phyloP scores from a whole-genome alignment of 2,329 filamentous ascomycete genomes.

The Aspergillus ustus region DNA sequence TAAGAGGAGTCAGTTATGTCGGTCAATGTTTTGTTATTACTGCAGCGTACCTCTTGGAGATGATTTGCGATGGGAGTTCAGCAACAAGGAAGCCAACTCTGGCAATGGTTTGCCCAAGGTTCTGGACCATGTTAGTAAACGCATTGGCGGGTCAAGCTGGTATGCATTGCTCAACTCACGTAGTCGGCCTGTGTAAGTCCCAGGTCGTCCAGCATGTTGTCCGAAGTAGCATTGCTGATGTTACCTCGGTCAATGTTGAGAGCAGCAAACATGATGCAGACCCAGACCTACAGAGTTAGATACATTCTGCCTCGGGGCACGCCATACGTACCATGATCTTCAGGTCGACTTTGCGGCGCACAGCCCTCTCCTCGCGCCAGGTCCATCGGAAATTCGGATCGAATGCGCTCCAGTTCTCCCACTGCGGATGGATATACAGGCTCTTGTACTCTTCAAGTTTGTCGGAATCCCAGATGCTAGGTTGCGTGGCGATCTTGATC shows the following conservation, averaged over 20 bases:
- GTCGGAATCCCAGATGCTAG: constrained; percentile 37
- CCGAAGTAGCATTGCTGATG: constrained; percentile 52
- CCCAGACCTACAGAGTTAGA: constrained; percentile 42
- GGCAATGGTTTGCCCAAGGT: constrained; percentile 59
- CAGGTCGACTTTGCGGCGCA: constrained; percentile 29
- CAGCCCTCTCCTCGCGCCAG: constrained; percentile 26
- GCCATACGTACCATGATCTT: neutral
- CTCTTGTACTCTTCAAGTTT: constrained; percentile 41
- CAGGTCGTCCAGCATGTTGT: constrained; percentile 57
- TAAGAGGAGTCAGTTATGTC: constrained; percentile 26
- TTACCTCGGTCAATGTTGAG: constrained; percentile 37
- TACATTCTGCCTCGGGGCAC: neutral
- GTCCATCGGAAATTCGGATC: constrained; percentile 28
- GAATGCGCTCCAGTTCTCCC: constrained; percentile 35
- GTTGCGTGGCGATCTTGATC: constrained; percentile 39
- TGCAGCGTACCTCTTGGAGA: constrained; percentile 45
- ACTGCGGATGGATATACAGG: constrained; percentile 26
- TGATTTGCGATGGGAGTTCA: constrained; percentile 62
- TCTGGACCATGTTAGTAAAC: constrained; percentile 24
- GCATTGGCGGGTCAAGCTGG: neutral
- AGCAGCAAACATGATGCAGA: constrained; percentile 43
- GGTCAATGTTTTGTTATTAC: neutral
- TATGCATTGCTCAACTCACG: neutral
- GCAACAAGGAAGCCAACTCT: constrained; percentile 57
- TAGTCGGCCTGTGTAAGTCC: constrained; percentile 25